Base-by-base conservation (phyloP, 805 yeast species). In the Kurtzmaniella cleridarum region DNA sequence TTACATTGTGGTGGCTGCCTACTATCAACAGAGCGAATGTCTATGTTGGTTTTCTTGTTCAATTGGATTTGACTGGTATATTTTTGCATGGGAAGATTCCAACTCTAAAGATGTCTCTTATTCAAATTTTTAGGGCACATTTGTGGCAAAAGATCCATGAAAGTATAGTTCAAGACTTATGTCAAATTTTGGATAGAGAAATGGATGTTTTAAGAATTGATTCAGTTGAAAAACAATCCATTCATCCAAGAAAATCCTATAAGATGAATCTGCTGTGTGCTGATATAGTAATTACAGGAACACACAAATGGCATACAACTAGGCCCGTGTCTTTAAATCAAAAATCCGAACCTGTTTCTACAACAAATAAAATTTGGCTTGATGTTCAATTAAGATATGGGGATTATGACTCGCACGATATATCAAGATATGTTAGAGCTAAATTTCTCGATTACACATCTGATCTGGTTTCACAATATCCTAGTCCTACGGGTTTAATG, bases 1-100 rank as follows among this genome's bases (percentile, higher is more conserved):
- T 93, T 57, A 93, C 98, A 0, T 66, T 93, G 24, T 93, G 99
- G 99, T 93, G 99, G 99, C 89, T 97, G 0, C 99, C 99, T 5
- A 93, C 99, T 0, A 93, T 93, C 51, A 93, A 93, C 54, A 76
- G 99, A 47, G 98, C 98, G 5, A 93, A 93, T 55, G 98, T 93
- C 18, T 93, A 93, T 55, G 97, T 93, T 41, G 99, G 99, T 20
- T 93, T 93, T 66, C 71, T 90, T 54, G 98, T 93, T 23, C 99
- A 93, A 58, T 70, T 93, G 33, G 99, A 93, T 62, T 68, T 93
- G 54, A 93, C 99, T 0, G 99, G 98, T 53, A 91, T 93, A 23
- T 93, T 93, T 60, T 68, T 93, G 36, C 99, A 93, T 57, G 99
- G 99, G 49, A 93, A 93, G 60, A 93, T 93, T 47, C 99, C 99